Base-by-base conservation (phyloP, 257 asterid genomes). In the Primulina tabacum region DNA sequence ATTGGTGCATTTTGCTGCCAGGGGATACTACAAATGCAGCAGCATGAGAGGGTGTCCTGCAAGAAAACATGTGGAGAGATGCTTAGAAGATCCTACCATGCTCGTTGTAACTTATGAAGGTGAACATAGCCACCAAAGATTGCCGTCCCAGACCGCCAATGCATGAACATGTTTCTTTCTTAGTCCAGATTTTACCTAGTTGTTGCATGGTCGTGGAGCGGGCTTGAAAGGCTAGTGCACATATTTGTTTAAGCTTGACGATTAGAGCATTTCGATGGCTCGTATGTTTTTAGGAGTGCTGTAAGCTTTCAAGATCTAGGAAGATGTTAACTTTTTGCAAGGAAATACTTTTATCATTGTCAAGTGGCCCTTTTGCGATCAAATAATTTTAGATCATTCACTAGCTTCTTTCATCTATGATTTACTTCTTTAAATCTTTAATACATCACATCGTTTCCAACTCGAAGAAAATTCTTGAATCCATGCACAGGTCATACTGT, bases 31-130 rank as follows among this genome's bases (percentile, higher is more conserved):
- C 57, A 84, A 84, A 71, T 84, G 88, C 69, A 84, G 88, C 77
- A 84, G 88, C 71, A 70, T 81, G 77, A 81, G 88, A 81, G 88
- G 88, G 68, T 84, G 88, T 56, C 88, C 88, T 52, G 86, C 88
- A 5, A 65, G 88, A 76, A 83, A 83, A 56, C 88, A 83, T 17
- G 30, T 29, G n/a, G 38, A 33, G 64, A 72, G 61, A 65, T 84
- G 86, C 70, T 70, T 79, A 65, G 88, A 84, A 69, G 88, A 84
- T 9, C 84, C 88, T 7, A 69, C 88, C 21, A 84, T 84, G 86
- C 73, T 84, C 60, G 75, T 84, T 65, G 88, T 84, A 33, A 81
- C 82, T 47, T 84, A 70, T 33, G 83, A 81, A 79, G 86, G 84
- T 28, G 88, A 84, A 62, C 88, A 81, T 63, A 65, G 77, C 78